Percentiles rank a stretch among this genome's conserved stretches.
phyloP scores from a whole-genome alignment of 2,329 filamentous ascomycete genomes.

The Exophiala oligosperma region DNA sequence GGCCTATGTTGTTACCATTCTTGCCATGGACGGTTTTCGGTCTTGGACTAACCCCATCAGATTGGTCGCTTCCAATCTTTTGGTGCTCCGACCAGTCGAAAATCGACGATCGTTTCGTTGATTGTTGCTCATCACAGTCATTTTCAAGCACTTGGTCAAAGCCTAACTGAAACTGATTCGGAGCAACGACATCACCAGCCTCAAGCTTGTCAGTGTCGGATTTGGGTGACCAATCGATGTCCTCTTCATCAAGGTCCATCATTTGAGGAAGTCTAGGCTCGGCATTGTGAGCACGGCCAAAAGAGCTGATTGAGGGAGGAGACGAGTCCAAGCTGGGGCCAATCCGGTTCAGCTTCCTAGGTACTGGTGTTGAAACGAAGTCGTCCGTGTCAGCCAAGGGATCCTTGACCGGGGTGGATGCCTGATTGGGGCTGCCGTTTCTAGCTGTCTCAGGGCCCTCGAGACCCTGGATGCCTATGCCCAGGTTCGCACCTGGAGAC shows the following conservation, averaged over 20 bases:
- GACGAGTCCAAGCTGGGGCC: constrained; percentile 17
- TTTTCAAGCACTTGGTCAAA: constrained; percentile 20
- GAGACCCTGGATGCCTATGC: constrained; percentile 22
- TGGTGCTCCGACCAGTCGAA: constrained; percentile 67
- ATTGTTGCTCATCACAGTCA: constrained; percentile 29
- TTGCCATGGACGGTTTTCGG: constrained; percentile 66
- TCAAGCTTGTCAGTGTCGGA: constrained; percentile 3
- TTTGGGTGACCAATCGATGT: constrained; percentile 28
- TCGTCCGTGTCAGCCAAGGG: constrained; percentile 15
- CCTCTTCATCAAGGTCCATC: constrained; percentile 22
- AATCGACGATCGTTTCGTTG: constrained; percentile 53
- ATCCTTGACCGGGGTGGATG: constrained; percentile 20
- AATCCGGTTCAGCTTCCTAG: constrained; percentile 10
- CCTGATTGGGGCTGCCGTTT: constrained; percentile 15
- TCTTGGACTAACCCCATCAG: constrained; percentile 53
- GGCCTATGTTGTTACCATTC: constrained; percentile 56
- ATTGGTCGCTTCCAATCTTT: constrained; percentile 52
- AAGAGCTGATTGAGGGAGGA: constrained; percentile 13
- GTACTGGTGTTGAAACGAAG: constrained; percentile 21
- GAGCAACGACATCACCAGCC: neutral
- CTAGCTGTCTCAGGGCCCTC: constrained; percentile 7
- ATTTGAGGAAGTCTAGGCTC: constrained; percentile 21
- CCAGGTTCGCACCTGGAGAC: constrained; percentile 3
- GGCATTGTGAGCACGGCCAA: constrained; percentile 5
- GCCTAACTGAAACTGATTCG: constrained; percentile 8